These are phyloP conservation scores for Phanerochaete carnosa DNA, from an alignment of 768 basidiomycete genomes.

Conservation along the genomic window DNA sequence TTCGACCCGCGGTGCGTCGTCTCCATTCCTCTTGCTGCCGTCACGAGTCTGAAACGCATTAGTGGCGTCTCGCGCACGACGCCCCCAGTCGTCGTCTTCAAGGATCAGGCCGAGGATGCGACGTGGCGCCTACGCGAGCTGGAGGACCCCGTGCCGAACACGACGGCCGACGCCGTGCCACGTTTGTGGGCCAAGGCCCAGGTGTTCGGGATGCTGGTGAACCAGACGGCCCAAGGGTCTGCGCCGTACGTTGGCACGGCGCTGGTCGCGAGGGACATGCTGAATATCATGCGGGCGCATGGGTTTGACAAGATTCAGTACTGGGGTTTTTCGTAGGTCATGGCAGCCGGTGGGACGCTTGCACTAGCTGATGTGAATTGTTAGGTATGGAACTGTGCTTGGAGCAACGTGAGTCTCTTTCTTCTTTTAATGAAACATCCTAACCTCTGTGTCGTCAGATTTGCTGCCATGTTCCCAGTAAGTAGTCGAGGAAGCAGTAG, in stretches of 20 bases:
- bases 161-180: neutral
- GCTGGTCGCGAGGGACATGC: conserved; percentile 28
- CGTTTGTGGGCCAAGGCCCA: neutral
- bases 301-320: conserved; percentile 28
- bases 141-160: neutral
- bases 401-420: conserved; percentile 12
- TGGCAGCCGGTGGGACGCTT: no score
- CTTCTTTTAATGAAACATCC: neutral
- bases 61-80: conserved; percentile 3
- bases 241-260: conserved; percentile 23
- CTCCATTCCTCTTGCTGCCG: neutral
- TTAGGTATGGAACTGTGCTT: conserved; percentile 20
- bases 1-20: conserved; percentile 25
- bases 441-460: conserved; percentile 18
- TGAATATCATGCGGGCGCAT: conserved; percentile 23
- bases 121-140: neutral
- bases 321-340: conserved; percentile 25
- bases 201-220: conserved; percentile 3
- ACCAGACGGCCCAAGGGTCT: neutral
- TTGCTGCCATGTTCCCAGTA: conserved; percentile 28
- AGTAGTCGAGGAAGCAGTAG: neutral
- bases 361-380: no score
- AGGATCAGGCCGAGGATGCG: conserved; percentile 1
- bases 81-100: neutral
- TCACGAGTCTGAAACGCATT: neutral